A percentile compares a stretch with the other conserved stretches of the same genome.
Conservation (phyloP, 192 early-diverging fungal genomes). For the Coemansia furcata region DNA sequence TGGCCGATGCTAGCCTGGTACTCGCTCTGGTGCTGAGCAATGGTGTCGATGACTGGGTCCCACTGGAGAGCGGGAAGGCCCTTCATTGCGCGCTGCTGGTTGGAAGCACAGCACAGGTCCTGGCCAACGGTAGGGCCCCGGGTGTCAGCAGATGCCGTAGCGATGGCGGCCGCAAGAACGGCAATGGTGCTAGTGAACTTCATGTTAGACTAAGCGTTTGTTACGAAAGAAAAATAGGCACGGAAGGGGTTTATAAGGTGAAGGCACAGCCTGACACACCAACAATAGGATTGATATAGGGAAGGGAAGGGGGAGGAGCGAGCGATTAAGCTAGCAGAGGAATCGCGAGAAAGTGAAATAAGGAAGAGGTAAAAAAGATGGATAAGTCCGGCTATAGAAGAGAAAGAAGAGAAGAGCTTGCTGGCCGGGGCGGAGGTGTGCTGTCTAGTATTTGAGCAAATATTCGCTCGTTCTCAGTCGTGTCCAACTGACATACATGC, state of each 20-base stretch:
- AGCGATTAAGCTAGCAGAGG: background rate
- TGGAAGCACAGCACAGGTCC: slow-evolving; percentile 51
- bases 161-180: slow-evolving; percentile 17
- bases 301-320: background rate
- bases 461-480: background rate
- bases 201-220: slow-evolving; percentile 21
- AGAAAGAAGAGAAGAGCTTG: slow-evolving; percentile 5
- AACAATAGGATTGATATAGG: background rate
- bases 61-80: slow-evolving; percentile 30
- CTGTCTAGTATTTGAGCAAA: slow-evolving; percentile 1
- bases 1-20: slow-evolving; percentile 11
- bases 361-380: slow-evolving; percentile 2
- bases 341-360: background rate
- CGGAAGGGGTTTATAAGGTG: slow-evolving; percentile 1
- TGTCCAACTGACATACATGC: background rate
- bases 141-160: slow-evolving; percentile 13
- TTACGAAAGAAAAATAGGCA: background rate
- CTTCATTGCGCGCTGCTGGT: slow-evolving; percentile 16
- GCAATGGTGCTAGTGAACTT: slow-evolving; percentile 26
- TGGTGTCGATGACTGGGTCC: slow-evolving; percentile 19
- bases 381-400: background rate
- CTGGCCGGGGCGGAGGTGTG: background rate
- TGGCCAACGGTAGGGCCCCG: slow-evolving; percentile 21
- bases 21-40: slow-evolving; percentile 27
- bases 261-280: slow-evolving; percentile 41